phyloP scores from a whole-genome alignment of 805 yeast species.

The Metschnikowia baotianmanensis region DNA sequence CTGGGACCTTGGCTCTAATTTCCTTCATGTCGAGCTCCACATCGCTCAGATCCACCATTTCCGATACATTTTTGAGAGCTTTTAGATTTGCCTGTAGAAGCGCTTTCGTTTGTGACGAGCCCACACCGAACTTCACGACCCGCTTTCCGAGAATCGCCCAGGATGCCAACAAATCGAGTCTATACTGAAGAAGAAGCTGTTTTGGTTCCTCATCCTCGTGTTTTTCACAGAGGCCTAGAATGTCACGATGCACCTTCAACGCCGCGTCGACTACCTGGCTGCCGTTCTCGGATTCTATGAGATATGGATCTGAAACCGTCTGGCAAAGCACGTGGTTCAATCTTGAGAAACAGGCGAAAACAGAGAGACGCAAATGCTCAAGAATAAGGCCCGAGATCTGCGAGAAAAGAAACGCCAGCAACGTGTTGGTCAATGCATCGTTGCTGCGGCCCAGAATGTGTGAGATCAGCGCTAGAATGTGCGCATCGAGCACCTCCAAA shows the following conservation, averaged over 20 bases:
- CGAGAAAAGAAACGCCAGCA: conserved; percentile 19
- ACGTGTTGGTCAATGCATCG: conserved; percentile 13
- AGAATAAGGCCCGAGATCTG: conserved; percentile 15
- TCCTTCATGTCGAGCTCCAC: conserved; percentile 7
- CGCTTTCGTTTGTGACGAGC: neutral
- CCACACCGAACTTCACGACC: conserved; percentile 12
- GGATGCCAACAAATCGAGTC: conserved; percentile 34
- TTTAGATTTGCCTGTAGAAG: conserved; percentile 1
- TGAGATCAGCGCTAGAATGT: conserved; percentile 25
- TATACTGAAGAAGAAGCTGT: conserved; percentile 24
- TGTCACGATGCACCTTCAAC: conserved; percentile 23
- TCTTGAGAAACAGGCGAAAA: conserved; percentile 28
- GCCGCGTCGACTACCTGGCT: conserved; percentile 16
- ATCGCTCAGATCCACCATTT: neutral
- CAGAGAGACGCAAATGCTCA: conserved; percentile 12
- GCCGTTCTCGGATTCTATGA: conserved; percentile 24
- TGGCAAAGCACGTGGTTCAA: conserved; percentile 31
- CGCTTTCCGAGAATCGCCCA: conserved; percentile 29
- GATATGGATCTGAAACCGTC: conserved; percentile 27
- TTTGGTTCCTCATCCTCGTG: conserved; percentile 13
- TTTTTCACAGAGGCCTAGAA: conserved; percentile 17
- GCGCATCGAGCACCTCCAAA: conserved; percentile 26
- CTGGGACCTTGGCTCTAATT: conserved; percentile 9
- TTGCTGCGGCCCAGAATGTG: conserved; percentile 20
- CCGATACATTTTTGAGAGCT: conserved; percentile 5